Evolutionary conservation across 768 basidiomycete species (phyloP).

Genomic region (Lactifluus rugatus): DNA sequence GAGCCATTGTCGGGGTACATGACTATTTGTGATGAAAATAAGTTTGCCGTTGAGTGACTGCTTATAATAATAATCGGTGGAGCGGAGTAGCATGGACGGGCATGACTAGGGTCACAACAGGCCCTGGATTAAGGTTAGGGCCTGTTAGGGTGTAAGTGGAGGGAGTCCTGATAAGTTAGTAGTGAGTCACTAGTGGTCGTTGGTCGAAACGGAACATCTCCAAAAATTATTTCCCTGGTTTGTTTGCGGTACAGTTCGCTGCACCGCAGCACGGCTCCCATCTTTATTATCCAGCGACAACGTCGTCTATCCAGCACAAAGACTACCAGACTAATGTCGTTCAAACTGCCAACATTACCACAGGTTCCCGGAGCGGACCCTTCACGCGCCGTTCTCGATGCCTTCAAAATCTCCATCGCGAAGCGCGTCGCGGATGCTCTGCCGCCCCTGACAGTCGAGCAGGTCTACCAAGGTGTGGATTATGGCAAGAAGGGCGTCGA

Average conservation of each 20-base stretch:
- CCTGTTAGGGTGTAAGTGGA: too few relatives aligned
- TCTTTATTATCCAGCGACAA: not conserved
- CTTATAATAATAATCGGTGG: too few relatives aligned
- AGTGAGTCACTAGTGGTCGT: too few relatives aligned
- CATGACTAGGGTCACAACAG: too few relatives aligned
- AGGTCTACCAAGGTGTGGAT: conserved; percentile 78
- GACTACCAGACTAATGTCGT: not conserved
- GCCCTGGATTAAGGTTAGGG: conserved; percentile 10
- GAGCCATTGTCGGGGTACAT: too few relatives aligned
- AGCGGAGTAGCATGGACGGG: too few relatives aligned
- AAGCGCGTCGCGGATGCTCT: conserved; percentile 56
- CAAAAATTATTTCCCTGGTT: conserved; percentile 10
- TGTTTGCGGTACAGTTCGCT: not conserved
- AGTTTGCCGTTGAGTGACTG: too few relatives aligned
- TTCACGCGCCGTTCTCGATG: conserved; percentile 55
- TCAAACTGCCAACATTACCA: conserved; percentile 30
- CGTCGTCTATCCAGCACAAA: not conserved
- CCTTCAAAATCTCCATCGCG: conserved; percentile 76
- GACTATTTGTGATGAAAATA: too few relatives aligned
- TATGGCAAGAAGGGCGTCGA: conserved; percentile 92
- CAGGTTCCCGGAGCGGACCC: conserved; percentile 46
- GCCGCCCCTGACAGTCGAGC: conserved; percentile 55
- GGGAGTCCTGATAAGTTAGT: too few relatives aligned
- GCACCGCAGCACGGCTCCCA: conserved; percentile 9
- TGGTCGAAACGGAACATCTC: not conserved